Evolutionary conservation across 1,139 yeast genomes (phyloP).

Genomic region (Sugiyamaella sp.): DNA sequence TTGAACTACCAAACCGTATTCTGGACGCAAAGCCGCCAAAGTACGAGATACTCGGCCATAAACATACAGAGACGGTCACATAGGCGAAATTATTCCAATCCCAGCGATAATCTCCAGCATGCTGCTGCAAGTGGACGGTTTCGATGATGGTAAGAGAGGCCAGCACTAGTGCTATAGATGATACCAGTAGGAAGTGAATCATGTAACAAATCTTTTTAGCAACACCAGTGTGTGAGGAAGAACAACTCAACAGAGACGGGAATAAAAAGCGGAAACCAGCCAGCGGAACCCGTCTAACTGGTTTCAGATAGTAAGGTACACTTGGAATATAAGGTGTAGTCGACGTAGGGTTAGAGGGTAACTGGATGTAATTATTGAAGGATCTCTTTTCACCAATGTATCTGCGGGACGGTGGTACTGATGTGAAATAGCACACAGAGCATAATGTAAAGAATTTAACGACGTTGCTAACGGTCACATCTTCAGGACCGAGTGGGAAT

Average conservation of each 20-base stretch:
- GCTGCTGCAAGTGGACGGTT: neutral
- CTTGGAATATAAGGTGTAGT: constrained; percentile 76
- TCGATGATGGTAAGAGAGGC: neutral
- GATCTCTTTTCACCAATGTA: constrained; percentile 68
- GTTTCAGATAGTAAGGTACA: neutral
- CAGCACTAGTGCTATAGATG: neutral
- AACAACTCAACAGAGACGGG: neutral
- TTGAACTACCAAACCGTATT: constrained; percentile 84
- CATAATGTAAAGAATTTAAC: constrained; percentile 71
- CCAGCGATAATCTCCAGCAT: neutral
- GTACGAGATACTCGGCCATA: constrained; percentile 21
- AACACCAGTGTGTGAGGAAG: neutral
- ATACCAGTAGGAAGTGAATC: neutral
- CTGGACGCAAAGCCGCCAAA: constrained; percentile 76
- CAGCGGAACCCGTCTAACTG: neutral
- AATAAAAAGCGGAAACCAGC: neutral
- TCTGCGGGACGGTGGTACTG: constrained; percentile 85
- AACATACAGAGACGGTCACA: neutral
- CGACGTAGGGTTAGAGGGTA: constrained; percentile 30
- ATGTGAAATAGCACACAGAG: constrained; percentile 83
- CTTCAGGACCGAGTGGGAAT: constrained; percentile 82
- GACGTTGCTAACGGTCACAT: constrained; percentile 90
- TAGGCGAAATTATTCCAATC: neutral
- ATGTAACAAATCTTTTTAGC: neutral
- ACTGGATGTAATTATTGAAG: neutral